A percentile compares a stretch with the other conserved stretches of the same genome.
Evolutionary conservation across 768 basidiomycete genomes (phyloP).

Genomic region (Phanerodontia chrysosporium): DNA sequence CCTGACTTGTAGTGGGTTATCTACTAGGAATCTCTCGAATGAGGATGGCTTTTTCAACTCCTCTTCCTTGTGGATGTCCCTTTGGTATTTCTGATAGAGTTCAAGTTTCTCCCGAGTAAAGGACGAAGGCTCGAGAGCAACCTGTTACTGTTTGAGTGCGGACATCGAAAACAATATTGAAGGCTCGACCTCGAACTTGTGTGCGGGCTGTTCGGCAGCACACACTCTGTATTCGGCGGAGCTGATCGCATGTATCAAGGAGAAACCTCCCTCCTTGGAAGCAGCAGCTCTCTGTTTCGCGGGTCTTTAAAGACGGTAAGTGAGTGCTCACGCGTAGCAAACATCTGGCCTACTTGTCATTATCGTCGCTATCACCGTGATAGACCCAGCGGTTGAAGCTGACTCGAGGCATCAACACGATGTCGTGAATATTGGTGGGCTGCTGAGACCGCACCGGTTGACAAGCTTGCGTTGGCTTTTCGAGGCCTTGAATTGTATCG

Average conservation of each 20-base stretch:
- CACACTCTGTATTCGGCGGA: slow-evolving; percentile 43
- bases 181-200: slow-evolving; percentile 55
- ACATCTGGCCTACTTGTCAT: slow-evolving; percentile 21
- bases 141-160: slow-evolving; percentile 37
- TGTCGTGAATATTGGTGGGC: background rate
- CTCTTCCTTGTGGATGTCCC: slow-evolving; percentile 68
- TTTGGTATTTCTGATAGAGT: slow-evolving; percentile 76
- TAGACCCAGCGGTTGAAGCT: slow-evolving; percentile 76
- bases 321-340: background rate
- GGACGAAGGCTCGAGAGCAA: slow-evolving; percentile 69
- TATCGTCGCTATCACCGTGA: slow-evolving; percentile 21
- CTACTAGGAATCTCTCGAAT: slow-evolving; percentile 76
- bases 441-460: slow-evolving; percentile 45
- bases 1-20: slow-evolving; percentile 68
- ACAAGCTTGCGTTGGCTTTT: slow-evolving; percentile 73
- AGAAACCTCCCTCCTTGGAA: slow-evolving; percentile 28
- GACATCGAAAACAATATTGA: background rate
- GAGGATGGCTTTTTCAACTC: slow-evolving; percentile 39
- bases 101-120: slow-evolving; percentile 78
- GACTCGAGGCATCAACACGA: background rate
- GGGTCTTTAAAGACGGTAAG: background rate
- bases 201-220: slow-evolving; percentile 30
- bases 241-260: slow-evolving; percentile 49
- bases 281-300: background rate
- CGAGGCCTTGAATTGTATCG: slow-evolving; percentile 59